Percentiles rank a stretch among this genome's conserved stretches.
Conservation (phyloP, 306 rosid genomes). For the Fragaria iinumae region DNA sequence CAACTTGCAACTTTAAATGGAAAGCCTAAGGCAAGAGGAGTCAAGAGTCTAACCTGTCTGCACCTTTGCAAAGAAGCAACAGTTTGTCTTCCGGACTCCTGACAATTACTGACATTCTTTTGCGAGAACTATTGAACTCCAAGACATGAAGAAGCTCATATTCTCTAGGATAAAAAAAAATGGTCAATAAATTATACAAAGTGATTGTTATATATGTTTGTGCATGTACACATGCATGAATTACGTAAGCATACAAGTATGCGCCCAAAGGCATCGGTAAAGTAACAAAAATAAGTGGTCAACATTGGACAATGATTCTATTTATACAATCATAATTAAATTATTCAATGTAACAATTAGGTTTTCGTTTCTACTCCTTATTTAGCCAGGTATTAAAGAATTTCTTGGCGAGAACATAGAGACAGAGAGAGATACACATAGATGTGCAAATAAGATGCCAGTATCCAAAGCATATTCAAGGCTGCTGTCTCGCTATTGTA, state of each 20-base stretch:
- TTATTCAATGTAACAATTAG: neutral
- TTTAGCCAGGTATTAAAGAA: neutral
- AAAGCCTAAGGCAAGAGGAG: slow-evolving; percentile 18
- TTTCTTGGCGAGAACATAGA: too few species aligned
- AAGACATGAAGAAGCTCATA: slow-evolving; percentile 72
- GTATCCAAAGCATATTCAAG: too few species aligned
- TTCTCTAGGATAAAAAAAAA: slow-evolving; percentile 43
- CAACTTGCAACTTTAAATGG: slow-evolving; percentile 25
- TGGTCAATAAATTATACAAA: slow-evolving; percentile 12
- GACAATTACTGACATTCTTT: slow-evolving; percentile 92
- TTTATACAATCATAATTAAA: neutral
- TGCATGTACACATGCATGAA: neutral
- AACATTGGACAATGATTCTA: neutral
- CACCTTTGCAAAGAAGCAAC: slow-evolving; percentile 87
- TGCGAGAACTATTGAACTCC: slow-evolving; percentile 88
- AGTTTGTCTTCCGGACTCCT: slow-evolving; percentile 56
- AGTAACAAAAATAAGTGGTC: neutral
- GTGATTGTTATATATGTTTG: neutral
- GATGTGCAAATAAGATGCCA: neutral
- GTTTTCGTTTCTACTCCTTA: neutral
- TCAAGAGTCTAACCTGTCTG: slow-evolving; percentile 70
- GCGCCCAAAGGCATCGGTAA: neutral
- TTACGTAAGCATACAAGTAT: neutral
- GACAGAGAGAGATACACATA: too few species aligned
- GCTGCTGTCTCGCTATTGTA: neutral